Base-by-base conservation (phyloP, 345 rosid genomes). In the Abelmoschus esculentus region DNA sequence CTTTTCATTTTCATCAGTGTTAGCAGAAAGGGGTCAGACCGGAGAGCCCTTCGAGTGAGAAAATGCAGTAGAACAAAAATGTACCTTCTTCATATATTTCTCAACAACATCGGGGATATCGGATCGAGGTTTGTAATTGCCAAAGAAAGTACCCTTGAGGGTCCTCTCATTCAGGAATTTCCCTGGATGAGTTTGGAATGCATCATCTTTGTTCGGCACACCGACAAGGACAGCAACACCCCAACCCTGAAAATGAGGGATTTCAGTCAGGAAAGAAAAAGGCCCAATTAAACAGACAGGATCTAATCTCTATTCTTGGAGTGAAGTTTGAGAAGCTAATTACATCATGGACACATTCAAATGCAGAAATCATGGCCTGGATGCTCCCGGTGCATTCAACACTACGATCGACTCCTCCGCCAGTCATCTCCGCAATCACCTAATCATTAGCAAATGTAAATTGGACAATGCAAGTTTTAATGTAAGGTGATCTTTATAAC, bases 341-440 rank as follows among this genome's bases (percentile, higher is more conserved):
- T 86, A 87, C 96, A 71, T 89, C 93, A 22, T 91, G 97, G 53
- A 87, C 93, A 34, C 96, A 89, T 84, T 91, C 92, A 54, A 91
- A 91, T 19, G 97, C 97, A 17, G 93, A 88, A 59, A 89, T 82
- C 97, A 91, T 87, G 71, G 93, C 90, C 47, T 83, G 76, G 38
- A 80, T 40, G 82, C 78, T 86, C 65, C 96, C 90, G 1, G 96
- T 89, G 49, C 96, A 91, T 78, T 89, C 93, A 13, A 91, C 67
- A 67, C 93, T 89, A 42, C 96, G 74, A 70, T 91, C 97, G 13
- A 91, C 96, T 22, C 93, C 96, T 26, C 93, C 93, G 17, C 74
- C 49, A 0, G 91, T 89, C 91, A 86, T 86, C 74, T 86, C 93
- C 63, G 89, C 87, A 9, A 89, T 87, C 66, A 89, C 90, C 82